Percentiles rank a stretch among this genome's conserved stretches.
Evolutionary conservation across 163 green algal species (phyloP).

Genomic region (Scenedesmus sp.): DNA sequence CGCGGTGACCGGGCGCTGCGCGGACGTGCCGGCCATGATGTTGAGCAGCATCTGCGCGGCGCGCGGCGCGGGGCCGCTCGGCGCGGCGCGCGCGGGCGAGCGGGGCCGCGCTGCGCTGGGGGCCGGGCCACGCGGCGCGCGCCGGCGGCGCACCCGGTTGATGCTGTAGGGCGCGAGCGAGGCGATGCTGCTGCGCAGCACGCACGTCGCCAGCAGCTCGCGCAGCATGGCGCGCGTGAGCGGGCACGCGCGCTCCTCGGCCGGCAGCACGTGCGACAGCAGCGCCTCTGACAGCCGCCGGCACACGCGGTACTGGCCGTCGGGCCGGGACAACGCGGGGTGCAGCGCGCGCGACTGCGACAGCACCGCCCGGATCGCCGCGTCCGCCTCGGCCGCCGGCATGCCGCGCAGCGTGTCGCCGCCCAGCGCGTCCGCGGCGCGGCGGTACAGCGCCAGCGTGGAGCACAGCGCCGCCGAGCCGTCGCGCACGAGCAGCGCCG

Average conservation of each 20-base stretch:
- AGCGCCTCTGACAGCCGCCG: conserved; percentile 61
- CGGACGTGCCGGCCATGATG: background rate
- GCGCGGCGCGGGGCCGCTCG: background rate
- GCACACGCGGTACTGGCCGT: conserved; percentile 43
- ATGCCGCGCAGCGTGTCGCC: background rate
- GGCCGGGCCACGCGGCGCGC: background rate
- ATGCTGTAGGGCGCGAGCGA: conserved; percentile 65
- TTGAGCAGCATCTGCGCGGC: conserved; percentile 18
- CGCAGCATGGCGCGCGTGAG: conserved; percentile 59
- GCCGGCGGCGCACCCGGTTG: conserved; percentile 63
- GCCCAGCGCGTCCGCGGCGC: background rate
- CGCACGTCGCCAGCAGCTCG: conserved; percentile 75
- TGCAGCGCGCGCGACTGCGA: conserved; percentile 23
- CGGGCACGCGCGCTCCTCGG: conserved; percentile 47
- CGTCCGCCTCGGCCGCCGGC: conserved; percentile 17
- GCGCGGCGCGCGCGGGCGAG: background rate
- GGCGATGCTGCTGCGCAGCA: conserved; percentile 70
- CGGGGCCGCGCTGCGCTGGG: no score
- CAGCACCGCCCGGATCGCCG: conserved; percentile 31
- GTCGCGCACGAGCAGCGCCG: conserved; percentile 54
- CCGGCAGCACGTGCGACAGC: conserved; percentile 57
- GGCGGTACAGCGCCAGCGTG: conserved; percentile 39
- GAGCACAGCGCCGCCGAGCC: background rate
- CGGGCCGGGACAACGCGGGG: conserved; percentile 37
- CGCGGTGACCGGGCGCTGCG: background rate